Percentiles rank a stretch among this genome's conserved stretches.
phyloP scores from a whole-genome alignment of 768 basidiomycete species.

The Fistulinella prunicolor region DNA sequence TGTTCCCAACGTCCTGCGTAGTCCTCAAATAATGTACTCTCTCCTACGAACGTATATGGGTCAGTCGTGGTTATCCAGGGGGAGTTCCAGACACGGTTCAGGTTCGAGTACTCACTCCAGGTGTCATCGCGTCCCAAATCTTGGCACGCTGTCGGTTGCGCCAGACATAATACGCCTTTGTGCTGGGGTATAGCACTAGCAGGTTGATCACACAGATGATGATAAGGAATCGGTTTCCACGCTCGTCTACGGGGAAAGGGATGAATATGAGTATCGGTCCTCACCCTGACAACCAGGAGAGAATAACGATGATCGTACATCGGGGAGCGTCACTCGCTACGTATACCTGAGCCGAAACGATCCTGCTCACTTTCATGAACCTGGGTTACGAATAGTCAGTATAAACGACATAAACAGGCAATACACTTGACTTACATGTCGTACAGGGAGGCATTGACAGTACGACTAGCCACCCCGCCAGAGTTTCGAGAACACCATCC shows the following conservation, averaged over 20 bases:
- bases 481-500: no score
- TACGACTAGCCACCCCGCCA: slow-evolving; percentile 55
- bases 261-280: no score
- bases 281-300: no score
- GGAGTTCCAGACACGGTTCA: no score
- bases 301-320: slow-evolving; percentile 37
- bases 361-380: slow-evolving; percentile 42
- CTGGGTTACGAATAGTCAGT: slow-evolving; percentile 5
- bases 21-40: slow-evolving; percentile 57
- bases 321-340: slow-evolving; percentile 53
- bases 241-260: slow-evolving; percentile 40
- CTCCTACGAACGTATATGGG: no score
- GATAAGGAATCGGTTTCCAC: slow-evolving; percentile 58
- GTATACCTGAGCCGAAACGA: slow-evolving; percentile 58
- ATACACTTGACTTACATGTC: slow-evolving; percentile 40
- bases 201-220: slow-evolving; percentile 49
- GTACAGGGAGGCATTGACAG: slow-evolving; percentile 57
- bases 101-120: slow-evolving; percentile 42
- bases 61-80: not conserved
- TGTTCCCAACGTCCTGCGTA: slow-evolving; percentile 60
- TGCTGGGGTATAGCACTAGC: slow-evolving; percentile 49
- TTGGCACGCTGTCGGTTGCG: no score
- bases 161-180: slow-evolving; percentile 55
- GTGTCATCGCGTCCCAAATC: slow-evolving; percentile 53
- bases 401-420: not conserved